A percentile compares a stretch with the other conserved stretches of the same genome.
phyloP scores from a whole-genome alignment of 1,139 yeast genomes.

The Candida gigantensis region DNA sequence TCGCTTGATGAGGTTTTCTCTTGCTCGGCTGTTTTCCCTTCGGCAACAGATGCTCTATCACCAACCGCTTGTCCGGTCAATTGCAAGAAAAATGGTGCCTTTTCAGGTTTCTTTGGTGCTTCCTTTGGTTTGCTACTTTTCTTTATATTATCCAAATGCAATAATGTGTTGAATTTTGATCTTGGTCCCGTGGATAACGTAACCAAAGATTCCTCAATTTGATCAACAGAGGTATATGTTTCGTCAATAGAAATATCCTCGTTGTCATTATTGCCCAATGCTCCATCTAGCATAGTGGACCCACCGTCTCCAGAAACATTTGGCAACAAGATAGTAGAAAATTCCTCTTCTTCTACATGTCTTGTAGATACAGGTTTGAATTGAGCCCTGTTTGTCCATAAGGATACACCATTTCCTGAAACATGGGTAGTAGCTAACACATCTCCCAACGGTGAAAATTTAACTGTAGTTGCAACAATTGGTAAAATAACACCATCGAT shows the following conservation, averaged over 20 bases:
- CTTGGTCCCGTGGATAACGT: slow-evolving; percentile 81
- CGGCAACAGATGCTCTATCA: slow-evolving; percentile 66
- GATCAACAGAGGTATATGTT: slow-evolving; percentile 59
- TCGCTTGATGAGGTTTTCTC: slow-evolving; percentile 16
- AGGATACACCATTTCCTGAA: slow-evolving; percentile 80
- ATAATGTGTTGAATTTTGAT: slow-evolving; percentile 72
- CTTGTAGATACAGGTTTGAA: slow-evolving; percentile 74
- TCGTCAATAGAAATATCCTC: slow-evolving; percentile 29
- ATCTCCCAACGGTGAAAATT: slow-evolving; percentile 87
- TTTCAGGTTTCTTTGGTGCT: slow-evolving; percentile 82
- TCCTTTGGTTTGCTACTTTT: slow-evolving; percentile 88
- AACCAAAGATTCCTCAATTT: slow-evolving; percentile 60
- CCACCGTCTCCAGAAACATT: slow-evolving; percentile 87
- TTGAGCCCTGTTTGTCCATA: slow-evolving; percentile 93
- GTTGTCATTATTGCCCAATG: slow-evolving; percentile 37
- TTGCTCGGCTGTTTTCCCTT: slow-evolving; percentile 28
- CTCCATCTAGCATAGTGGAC: slow-evolving; percentile 75
- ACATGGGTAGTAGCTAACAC: slow-evolving; percentile 93
- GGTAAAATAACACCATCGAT: slow-evolving; percentile 87
- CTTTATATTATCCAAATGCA: slow-evolving; percentile 81
- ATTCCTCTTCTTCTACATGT: slow-evolving; percentile 73
- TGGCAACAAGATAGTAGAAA: slow-evolving; percentile 62
- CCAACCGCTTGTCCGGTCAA: slow-evolving; percentile 67
- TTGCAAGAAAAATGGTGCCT: slow-evolving; percentile 79
- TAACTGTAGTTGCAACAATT: slow-evolving; percentile 75